Evolutionary conservation across 139 green algal species (phyloP).

Genomic region (Volvox africanus): DNA sequence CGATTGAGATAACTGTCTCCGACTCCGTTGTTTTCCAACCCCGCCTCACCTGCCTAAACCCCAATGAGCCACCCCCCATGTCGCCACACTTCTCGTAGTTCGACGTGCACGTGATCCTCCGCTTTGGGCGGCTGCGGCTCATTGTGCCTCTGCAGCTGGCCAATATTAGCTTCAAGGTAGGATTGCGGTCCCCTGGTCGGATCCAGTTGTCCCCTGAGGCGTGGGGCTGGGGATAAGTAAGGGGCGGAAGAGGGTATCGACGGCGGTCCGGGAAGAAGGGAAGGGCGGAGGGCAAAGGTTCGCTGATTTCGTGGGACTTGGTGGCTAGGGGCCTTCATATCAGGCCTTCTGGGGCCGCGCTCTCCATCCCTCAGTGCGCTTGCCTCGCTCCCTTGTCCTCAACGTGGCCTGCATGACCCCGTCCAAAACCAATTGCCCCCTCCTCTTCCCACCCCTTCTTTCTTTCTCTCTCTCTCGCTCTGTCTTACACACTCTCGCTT

Average conservation of each 20-base stretch:
- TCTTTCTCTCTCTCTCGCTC: not conserved
- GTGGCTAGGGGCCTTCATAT: too few relatives aligned
- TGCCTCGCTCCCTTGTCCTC: too few relatives aligned
- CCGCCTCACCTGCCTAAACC: not conserved
- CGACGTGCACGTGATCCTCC: constrained; percentile 59
- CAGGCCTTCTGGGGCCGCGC: too few relatives aligned
- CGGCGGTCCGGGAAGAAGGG: too few relatives aligned
- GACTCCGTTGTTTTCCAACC: too few relatives aligned
- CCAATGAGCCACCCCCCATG: not conserved
- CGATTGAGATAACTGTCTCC: too few relatives aligned
- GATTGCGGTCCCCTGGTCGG: not conserved
- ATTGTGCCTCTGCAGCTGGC: constrained; percentile 60
- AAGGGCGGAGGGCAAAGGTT: too few relatives aligned
- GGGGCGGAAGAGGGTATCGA: too few relatives aligned
- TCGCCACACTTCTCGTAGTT: constrained; percentile 45
- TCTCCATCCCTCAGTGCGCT: too few relatives aligned
- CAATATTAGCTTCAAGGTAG: constrained; percentile 67
- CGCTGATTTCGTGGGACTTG: too few relatives aligned
- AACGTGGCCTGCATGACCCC: not conserved
- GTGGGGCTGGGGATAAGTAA: too few relatives aligned
- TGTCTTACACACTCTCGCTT: not conserved
- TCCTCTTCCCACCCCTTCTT: not conserved
- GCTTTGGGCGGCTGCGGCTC: constrained; percentile 55
- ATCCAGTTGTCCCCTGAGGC: too few relatives aligned
- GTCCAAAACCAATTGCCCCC: not conserved